Base-by-base conservation (phyloP, 495 filamentous ascomycete species). In the Massariosphaeria phaeospora region DNA sequence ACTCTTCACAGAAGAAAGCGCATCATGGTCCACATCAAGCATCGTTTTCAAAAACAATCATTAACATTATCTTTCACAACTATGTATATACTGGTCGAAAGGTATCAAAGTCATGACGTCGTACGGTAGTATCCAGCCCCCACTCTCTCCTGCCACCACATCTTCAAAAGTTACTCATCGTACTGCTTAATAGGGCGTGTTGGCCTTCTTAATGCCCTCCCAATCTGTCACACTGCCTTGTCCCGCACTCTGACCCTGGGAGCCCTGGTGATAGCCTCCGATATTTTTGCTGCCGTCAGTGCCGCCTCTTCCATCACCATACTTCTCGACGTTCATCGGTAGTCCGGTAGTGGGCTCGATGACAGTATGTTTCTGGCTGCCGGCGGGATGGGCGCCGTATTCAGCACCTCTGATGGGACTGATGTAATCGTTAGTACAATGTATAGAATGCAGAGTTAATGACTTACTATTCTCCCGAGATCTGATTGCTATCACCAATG, bases 321-420 rank as follows among this genome's bases (percentile, higher is more conserved):
- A 62, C 39, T 65, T 63, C 25, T 49, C 57, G 1, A 65, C 61
- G 50, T 68, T 63, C 63, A 68, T 66, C 26, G 66, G 66, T 4
- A 65, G 57, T 0, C 67, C 67, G 4, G 66, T 69, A 25, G 63
- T 50, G 17, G 66, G 61, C 47, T 69, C 61, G 1, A 36, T 63
- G 13, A 65, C 63, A 3, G 43, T 33, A 4, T 46, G 53, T 9
- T 46, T 10, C 15, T 45, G 47, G 5, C 38, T 30, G 17, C 66
- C 57, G 0, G 45, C 13, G 6, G 24, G 39, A 17, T 56, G 30
- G 23, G 30, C 48, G 35, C 48, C 53, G 29, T 57, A 62, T 17
- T 53, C 48, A 30, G 40, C 47, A 21, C 27, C 12, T 23, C 29
- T 9, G 9, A 25, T 48, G 24, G 21, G 17, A 15, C 57, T 61